Evolutionary conservation across 2,329 filamentous ascomycete species (phyloP), one percentile per base, ranked within the genome.

Genomic region (Hypoxylon sp.): DNA sequence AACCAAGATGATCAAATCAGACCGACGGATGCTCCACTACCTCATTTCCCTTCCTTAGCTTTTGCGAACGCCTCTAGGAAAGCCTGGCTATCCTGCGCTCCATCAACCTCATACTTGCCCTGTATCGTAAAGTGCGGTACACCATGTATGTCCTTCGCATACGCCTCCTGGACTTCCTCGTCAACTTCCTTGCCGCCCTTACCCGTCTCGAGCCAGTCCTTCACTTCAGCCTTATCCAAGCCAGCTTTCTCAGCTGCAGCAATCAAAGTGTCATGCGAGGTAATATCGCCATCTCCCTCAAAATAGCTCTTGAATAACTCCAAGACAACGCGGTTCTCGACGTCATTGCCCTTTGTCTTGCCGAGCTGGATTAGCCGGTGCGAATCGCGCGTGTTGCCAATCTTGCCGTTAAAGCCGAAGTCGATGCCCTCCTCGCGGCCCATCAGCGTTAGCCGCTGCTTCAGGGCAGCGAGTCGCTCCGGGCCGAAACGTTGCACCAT

Each of bases 371-470:
- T 86, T 67, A 95, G 77, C 3, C 94, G 87, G 79, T 97, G 94
- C 63, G 91, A 92, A 74, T 97, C 92, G 19, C 93, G 85, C 17
- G 93, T 95, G 75, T 90, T 92, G 52, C 94, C 94, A 5, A 89
- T 89, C 71, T 85, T 88, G 60, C 93, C 92, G 11, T 87, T 86
- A 71, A 91, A 92, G 22, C 86, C 87, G 80, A 97, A 97, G 53
- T 87, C 80, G 75, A 97, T 92, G 0, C 92, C 93, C 53, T 92
- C 89, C 22, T 83, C 80, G 39, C 83, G 81, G 14, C 92, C 93
- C 22, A 91, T 79, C 33, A 83, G 77, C 0, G 81, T 76, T 24
- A 94, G 83, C 0, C 88, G 87, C 51, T 84, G 79, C 61, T 86
- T 83, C 63, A 94, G 88, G 70, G 86, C 84, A 0, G 81, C 75